These are phyloP conservation scores for Papiliotrema fonsecae DNA, from an alignment of 1,284 basidiomycete species.

Conservation along the genomic window DNA sequence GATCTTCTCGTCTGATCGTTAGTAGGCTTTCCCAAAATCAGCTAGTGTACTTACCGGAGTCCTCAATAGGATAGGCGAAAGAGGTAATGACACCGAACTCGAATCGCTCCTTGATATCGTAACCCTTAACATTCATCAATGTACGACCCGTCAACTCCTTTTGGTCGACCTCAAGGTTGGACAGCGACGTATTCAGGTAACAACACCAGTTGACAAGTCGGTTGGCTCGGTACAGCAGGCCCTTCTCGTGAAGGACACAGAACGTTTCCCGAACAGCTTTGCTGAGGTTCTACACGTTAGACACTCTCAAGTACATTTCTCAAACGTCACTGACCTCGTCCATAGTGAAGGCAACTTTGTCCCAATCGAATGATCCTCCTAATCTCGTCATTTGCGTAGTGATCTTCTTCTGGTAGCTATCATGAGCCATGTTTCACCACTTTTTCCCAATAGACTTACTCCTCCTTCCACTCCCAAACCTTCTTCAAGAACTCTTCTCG, in stretches of 20 bases:
- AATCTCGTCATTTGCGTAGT: constrained; percentile 83
- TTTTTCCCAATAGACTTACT: constrained; percentile 54
- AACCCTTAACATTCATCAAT: constrained; percentile 85
- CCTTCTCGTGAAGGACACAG: constrained; percentile 86
- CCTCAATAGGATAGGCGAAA: constrained; percentile 89
- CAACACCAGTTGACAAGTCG: constrained; percentile 99
- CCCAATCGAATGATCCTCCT: constrained; percentile 93
- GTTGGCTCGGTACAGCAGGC: constrained; percentile 92
- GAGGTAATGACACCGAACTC: constrained; percentile 96
- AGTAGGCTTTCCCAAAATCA: not conserved
- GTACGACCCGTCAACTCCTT: constrained; percentile 87
- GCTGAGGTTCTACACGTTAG: constrained; percentile 58
- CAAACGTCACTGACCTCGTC: constrained; percentile 58
- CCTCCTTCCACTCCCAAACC: constrained; percentile 96
- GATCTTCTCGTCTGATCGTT: constrained; percentile 71
- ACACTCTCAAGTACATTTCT: not conserved
- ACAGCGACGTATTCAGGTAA: constrained; percentile 89
- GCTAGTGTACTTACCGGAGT: constrained; percentile 57
- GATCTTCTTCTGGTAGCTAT: constrained; percentile 75
- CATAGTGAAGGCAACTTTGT: constrained; percentile 93
- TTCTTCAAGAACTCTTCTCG: constrained; percentile 87
- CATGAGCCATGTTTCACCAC: not conserved
- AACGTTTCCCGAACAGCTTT: constrained; percentile 91
- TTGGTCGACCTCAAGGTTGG: constrained; percentile 96
- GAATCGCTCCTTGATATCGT: constrained; percentile 88